A percentile compares a stretch with the other conserved stretches of the same genome.
Conservation (phyloP, 2,329 filamentous ascomycete genomes). For the Plectosphaerella plurivora region DNA sequence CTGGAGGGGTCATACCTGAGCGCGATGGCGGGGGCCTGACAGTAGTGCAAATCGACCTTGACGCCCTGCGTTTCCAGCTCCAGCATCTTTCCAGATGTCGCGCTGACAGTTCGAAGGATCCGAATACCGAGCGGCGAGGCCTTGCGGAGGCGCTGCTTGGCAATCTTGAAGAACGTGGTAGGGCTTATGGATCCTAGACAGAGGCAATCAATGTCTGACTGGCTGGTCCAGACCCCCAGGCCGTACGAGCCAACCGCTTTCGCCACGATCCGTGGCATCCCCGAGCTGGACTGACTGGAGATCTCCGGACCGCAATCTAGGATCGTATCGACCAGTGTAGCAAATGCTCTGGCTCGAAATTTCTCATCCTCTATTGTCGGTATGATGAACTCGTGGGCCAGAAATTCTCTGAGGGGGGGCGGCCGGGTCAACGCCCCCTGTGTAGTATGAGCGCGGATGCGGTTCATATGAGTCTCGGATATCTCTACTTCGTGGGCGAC, state of each 20-base stretch:
- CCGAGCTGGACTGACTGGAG: slow-evolving; percentile 2
- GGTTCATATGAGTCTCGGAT: no score
- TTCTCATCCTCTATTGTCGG: slow-evolving; percentile 40
- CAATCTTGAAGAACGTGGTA: slow-evolving; percentile 57
- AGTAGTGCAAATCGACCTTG: slow-evolving; percentile 64
- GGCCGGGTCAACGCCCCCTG: slow-evolving; percentile 14
- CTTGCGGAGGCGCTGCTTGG: slow-evolving; percentile 47
- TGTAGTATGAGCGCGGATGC: no score
- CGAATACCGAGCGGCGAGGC: slow-evolving; percentile 36
- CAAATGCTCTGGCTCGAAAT: slow-evolving; percentile 37
- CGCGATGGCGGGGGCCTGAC: slow-evolving; percentile 50
- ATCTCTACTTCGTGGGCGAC: no score
- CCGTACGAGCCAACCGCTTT: slow-evolving; percentile 64
- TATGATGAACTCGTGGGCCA: slow-evolving; percentile 34
- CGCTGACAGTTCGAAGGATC: slow-evolving; percentile 53
- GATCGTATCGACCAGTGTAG: slow-evolving; percentile 37
- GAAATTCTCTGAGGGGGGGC: slow-evolving; percentile 26
- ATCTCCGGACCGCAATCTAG: slow-evolving; percentile 22
- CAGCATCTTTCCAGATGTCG: slow-evolving; percentile 58
- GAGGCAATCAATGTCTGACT: slow-evolving; percentile 62
- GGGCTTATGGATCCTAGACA: slow-evolving; percentile 59
- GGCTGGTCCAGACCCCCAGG: slow-evolving; percentile 54
- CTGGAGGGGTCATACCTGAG: slow-evolving; percentile 30
- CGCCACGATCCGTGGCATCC: slow-evolving; percentile 38
- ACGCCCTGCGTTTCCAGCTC: slow-evolving; percentile 55